Base-by-base conservation (phyloP, 257 asterid genomes). In the Phtheirospermum japonicum region DNA sequence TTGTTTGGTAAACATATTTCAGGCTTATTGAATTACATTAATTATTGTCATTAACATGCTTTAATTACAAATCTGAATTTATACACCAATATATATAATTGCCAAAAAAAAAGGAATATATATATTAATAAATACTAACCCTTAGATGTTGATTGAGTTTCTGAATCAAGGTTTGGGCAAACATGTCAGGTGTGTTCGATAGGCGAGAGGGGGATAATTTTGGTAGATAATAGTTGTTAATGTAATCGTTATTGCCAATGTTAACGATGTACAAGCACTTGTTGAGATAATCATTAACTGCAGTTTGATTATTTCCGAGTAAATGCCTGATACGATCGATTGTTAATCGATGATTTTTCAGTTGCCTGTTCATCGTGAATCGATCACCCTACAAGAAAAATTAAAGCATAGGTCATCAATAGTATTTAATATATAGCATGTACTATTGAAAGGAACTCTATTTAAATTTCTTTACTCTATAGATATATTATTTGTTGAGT, bases 221-320 rank as follows among this genome's bases (percentile, higher is more conserved):
- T 4, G 80, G 76, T 33, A 63, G 0, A 8, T 56, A 76, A 58
- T 85, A 87, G 58, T 83, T 81, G 79, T 81, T 83, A 2, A 83
- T 46, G 72, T 87, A 87, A 34, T 85, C 96, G 32, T 85, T 77
- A 62, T 77, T 83, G 1, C 96, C 96, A 0, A 77, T 77, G 36
- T 75, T 68, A 4, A 87, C 84, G 4, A 57, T 59, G 59, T 81
- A 88, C n/a, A 83, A 23, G 39, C 96, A 88, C 39, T 60, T 43
- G 9, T 52, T 53, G 2, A 85, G 79, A 34, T 79, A 60, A 0
- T 51, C 17, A 2, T 62, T 19, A 0, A 20, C 50, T 9, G 62
- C 16, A 28, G 39, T 23, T 26, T n/a, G 30, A 20, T 31, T 65
- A 4, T 6, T n/a, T 31, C 77, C 33, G 0, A 73, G 63, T 19